phyloP scores from a whole-genome alignment of 2,329 filamentous ascomycete species.

The Pestalotiopsis fici region DNA sequence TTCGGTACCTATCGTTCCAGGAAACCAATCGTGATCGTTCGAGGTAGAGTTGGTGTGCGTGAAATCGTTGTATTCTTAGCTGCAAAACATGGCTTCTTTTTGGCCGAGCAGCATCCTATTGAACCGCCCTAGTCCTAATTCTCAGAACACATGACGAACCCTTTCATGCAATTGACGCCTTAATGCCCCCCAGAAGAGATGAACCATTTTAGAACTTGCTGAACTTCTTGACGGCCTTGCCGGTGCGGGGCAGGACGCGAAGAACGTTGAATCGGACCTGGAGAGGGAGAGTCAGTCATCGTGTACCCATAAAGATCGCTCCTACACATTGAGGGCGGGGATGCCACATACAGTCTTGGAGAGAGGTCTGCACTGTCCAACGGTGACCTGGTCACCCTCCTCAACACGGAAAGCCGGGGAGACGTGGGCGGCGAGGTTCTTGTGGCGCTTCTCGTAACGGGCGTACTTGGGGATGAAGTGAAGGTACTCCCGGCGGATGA shows the following conservation, averaged over 20 bases:
- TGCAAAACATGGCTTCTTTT: slow-evolving; percentile 29
- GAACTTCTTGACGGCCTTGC: slow-evolving; percentile 98
- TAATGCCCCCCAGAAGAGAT: slow-evolving; percentile 51
- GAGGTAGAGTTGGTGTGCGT: slow-evolving; percentile 8
- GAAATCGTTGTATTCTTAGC: slow-evolving; percentile 31
- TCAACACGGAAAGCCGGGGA: slow-evolving; percentile 99
- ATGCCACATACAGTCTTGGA: slow-evolving; percentile 84
- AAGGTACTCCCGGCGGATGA: slow-evolving; percentile 99
- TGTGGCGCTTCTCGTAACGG: slow-evolving; percentile 99
- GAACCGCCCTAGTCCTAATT: slow-evolving; percentile 33
- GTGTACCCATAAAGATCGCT: neutral
- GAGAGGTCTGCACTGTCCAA: slow-evolving; percentile 98
- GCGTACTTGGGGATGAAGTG: slow-evolving; percentile 99
- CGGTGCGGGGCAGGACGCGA: slow-evolving; percentile 94
- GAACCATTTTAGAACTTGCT: slow-evolving; percentile 84
- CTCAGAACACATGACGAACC: slow-evolving; percentile 39
- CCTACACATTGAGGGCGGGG: neutral
- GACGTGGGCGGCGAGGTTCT: slow-evolving; percentile 99
- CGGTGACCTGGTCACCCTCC: slow-evolving; percentile 98
- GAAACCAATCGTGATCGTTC: neutral
- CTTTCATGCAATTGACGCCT: slow-evolving; percentile 50
- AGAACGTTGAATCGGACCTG: slow-evolving; percentile 99
- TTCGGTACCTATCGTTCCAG: neutral
- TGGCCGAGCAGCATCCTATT: slow-evolving; percentile 33
- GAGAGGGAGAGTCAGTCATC: slow-evolving; percentile 10